These are phyloP conservation scores for Tuber calosporum DNA, from an alignment of 495 filamentous ascomycete species.

Conservation along the genomic window DNA sequence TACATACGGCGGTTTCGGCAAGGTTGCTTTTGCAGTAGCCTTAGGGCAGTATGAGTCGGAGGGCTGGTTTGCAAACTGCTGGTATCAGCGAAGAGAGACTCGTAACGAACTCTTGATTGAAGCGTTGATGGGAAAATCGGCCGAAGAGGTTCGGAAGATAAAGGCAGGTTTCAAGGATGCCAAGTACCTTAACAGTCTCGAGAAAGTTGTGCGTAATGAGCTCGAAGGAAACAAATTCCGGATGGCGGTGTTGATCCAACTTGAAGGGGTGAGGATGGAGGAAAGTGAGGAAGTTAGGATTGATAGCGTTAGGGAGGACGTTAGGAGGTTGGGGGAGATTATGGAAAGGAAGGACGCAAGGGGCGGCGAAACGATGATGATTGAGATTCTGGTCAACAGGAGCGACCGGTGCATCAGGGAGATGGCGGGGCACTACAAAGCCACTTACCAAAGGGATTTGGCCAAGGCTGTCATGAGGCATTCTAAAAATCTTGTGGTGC, in stretches of 20 bases:
- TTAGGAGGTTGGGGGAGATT: constrained; percentile 56
- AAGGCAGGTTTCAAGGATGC: constrained; percentile 90
- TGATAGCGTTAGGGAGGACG: constrained; percentile 61
- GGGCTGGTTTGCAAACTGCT: constrained; percentile 97
- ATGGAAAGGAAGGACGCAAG: constrained; percentile 61
- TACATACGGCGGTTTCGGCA: constrained; percentile 62
- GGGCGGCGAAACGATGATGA: constrained; percentile 87
- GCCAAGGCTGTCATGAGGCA: constrained; percentile 78
- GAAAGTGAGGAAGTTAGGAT: constrained; percentile 51
- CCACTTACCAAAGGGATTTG: constrained; percentile 65
- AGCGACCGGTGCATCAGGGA: constrained; percentile 76
- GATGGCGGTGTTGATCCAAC: constrained; percentile 71
- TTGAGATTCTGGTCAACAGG: constrained; percentile 70
- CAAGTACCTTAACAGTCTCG: constrained; percentile 76
- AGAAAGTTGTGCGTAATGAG: constrained; percentile 66
- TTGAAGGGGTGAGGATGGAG: constrained; percentile 68
- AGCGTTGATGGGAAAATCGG: constrained; percentile 77
- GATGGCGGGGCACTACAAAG: constrained; percentile 66
- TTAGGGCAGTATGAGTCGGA: constrained; percentile 89
- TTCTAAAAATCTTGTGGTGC: constrained; percentile 81
- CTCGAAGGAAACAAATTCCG: constrained; percentile 93
- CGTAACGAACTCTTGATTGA: constrained; percentile 87
- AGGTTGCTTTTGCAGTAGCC: constrained; percentile 81
- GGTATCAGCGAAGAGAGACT: constrained; percentile 84
- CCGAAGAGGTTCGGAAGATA: constrained; percentile 79